Conservation (phyloP, 2,329 filamentous ascomycete species). For the Aspergillus thermomutatus region DNA sequence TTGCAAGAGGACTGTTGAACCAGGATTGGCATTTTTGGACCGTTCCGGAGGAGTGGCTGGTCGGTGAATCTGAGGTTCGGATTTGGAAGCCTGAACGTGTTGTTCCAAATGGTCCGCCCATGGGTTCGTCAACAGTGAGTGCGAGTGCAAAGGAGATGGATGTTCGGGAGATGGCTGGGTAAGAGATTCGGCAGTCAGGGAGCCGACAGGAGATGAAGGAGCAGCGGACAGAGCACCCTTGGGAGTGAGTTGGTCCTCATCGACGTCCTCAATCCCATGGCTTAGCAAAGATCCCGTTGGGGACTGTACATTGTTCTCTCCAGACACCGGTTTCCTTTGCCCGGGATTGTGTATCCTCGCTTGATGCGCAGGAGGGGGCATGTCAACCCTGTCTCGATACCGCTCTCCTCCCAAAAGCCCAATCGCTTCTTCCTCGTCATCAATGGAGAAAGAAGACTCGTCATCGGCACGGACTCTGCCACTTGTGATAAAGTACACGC, state of each 20-base stretch:
- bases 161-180: slow-evolving; percentile 25
- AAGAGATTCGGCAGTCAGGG: slow-evolving; percentile 30
- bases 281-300: slow-evolving; percentile 34
- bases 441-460: slow-evolving; percentile 62
- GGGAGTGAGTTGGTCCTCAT: slow-evolving; percentile 33
- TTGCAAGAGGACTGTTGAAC: slow-evolving; percentile 34
- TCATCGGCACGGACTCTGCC: slow-evolving; percentile 62
- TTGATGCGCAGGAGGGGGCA: slow-evolving; percentile 23
- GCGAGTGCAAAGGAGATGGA: slow-evolving; percentile 30
- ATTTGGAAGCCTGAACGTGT: slow-evolving; percentile 11
- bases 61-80: slow-evolving; percentile 23
- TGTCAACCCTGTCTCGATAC: slow-evolving; percentile 34
- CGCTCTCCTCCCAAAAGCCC: slow-evolving; percentile 38
- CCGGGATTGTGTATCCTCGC: slow-evolving; percentile 16
- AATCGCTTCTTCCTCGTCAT: slow-evolving; percentile 57
- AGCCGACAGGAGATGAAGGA: slow-evolving; percentile 30
- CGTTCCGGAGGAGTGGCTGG: slow-evolving; percentile 27
- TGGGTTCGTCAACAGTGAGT: slow-evolving; percentile 36
- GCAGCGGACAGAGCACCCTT: slow-evolving; percentile 30
- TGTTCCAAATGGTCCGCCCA: slow-evolving; percentile 32
- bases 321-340: slow-evolving; percentile 11
- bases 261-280: slow-evolving; percentile 28
- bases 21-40: slow-evolving; percentile 13
- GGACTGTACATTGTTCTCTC: slow-evolving; percentile 22
- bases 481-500: slow-evolving; percentile 95